Percentiles rank a stretch among this genome's conserved stretches.
These are phyloP conservation scores for Perkinsus marinus DNA, from an alignment of 169 alveolate genomes.

Conservation along the genomic window DNA sequence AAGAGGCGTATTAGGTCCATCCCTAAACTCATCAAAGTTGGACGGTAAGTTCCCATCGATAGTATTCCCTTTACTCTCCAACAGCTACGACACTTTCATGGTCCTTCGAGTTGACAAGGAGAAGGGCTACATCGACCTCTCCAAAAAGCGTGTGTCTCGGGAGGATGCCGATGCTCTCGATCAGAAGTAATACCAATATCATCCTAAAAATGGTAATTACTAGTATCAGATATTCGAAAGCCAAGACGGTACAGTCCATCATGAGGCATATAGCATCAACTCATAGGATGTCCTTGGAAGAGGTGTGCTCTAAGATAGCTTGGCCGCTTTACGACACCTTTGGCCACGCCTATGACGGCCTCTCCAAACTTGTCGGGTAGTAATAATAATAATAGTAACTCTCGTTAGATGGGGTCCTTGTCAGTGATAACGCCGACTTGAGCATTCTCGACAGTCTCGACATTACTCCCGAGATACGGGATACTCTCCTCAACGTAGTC, in stretches of 20 bases:
- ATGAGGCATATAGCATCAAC: conserved; percentile 76
- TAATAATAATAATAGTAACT: conserved; percentile 31
- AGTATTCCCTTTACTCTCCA: no score
- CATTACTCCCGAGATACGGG: not conserved
- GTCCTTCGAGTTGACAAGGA: conserved; percentile 87
- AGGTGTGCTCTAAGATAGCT: conserved; percentile 66
- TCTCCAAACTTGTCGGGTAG: conserved; percentile 9
- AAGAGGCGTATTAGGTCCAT: conserved; percentile 79
- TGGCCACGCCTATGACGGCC: conserved; percentile 88
- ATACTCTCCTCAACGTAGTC: not conserved
- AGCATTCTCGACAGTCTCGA: not conserved
- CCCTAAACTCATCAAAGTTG: conserved; percentile 56
- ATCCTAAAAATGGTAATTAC: conserved; percentile 19
- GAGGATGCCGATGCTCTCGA: conserved; percentile 79
- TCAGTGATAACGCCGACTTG: not conserved
- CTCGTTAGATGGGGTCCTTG: not conserved
- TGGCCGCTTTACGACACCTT: conserved; percentile 88
- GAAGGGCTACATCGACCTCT: conserved; percentile 91
- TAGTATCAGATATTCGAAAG: conserved; percentile 59
- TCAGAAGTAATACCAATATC: conserved; percentile 17
- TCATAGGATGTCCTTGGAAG: conserved; percentile 69
- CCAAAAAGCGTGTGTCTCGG: conserved; percentile 84
- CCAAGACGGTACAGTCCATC: conserved; percentile 85
- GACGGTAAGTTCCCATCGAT: no score
- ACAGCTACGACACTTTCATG: conserved; percentile 16